Conservation (phyloP, 129 eudicot species). For the Lactuca sativa region DNA sequence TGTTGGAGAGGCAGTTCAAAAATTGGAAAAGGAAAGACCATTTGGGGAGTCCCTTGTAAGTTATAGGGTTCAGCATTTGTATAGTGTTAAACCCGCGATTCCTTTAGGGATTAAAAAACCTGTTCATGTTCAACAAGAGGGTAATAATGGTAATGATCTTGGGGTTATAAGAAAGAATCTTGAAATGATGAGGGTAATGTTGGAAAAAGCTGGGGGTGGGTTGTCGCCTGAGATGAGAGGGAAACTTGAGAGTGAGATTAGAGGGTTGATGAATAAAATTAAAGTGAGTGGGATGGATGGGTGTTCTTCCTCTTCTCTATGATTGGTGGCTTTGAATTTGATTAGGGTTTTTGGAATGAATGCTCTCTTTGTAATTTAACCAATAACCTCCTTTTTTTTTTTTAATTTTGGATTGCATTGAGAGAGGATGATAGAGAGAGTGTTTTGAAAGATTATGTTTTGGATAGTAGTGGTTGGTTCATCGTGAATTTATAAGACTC, state of each 20-base stretch:
- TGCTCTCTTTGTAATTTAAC: slow-evolving; percentile 18
- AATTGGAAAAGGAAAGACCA: slow-evolving; percentile 51
- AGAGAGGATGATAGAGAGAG: slow-evolving; percentile 15
- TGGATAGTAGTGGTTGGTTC: slow-evolving; percentile 1
- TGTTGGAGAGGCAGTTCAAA: slow-evolving; percentile 45
- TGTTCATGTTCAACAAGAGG: slow-evolving; percentile 20
- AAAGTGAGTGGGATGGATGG: slow-evolving; percentile 62
- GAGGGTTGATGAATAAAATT: slow-evolving; percentile 66
- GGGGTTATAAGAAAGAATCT: slow-evolving; percentile 57
- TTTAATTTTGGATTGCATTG: slow-evolving; percentile 33
- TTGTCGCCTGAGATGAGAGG: slow-evolving; percentile 67
- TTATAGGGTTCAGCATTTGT: slow-evolving; percentile 36
- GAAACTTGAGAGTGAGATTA: slow-evolving; percentile 69
- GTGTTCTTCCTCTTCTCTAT: slow-evolving; percentile 47
- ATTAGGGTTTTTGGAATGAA: not conserved
- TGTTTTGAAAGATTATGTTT: slow-evolving; percentile 17
- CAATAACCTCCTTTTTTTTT: slow-evolving; percentile 3
- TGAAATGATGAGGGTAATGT: slow-evolving; percentile 71
- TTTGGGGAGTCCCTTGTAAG: slow-evolving; percentile 51
- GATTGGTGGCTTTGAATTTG: slow-evolving; percentile 22
- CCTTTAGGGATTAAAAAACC: slow-evolving; percentile 13
- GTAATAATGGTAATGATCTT: slow-evolving; percentile 39
- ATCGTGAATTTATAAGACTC: slow-evolving; percentile 13
- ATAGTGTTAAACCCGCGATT: slow-evolving; percentile 26
- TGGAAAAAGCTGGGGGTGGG: slow-evolving; percentile 69